Evolutionary conservation across 768 basidiomycete species (phyloP).

Genomic region (Rhizopogon rudus): DNA sequence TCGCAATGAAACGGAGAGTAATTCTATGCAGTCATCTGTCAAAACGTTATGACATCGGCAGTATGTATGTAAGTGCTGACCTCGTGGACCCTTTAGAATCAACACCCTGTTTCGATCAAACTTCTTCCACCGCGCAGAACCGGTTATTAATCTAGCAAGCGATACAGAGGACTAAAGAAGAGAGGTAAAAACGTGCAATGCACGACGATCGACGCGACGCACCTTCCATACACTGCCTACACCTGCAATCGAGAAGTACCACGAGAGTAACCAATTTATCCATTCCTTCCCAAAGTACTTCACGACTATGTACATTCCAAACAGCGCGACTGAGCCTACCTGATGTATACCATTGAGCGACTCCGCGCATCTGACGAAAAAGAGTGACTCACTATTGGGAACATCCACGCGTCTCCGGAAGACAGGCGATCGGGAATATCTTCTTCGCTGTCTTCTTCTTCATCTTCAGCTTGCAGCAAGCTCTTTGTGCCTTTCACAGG

Average conservation of each 20-base stretch:
- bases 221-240: slow-evolving; percentile 71
- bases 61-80: slow-evolving; percentile 23
- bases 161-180: slow-evolving; percentile 43
- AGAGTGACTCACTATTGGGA: slow-evolving; percentile 57
- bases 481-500: neutral
- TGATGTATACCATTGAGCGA: slow-evolving; percentile 19
- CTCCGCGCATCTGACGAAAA: neutral
- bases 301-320: slow-evolving; percentile 66
- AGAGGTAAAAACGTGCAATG: neutral
- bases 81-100: slow-evolving; percentile 40
- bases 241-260: slow-evolving; percentile 67
- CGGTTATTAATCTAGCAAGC: slow-evolving; percentile 43
- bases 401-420: slow-evolving; percentile 65
- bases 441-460: slow-evolving; percentile 57
- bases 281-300: slow-evolving; percentile 75
- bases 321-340: slow-evolving; percentile 66
- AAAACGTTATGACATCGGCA: slow-evolving; percentile 4
- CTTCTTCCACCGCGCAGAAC: slow-evolving; percentile 50
- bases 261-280: slow-evolving; percentile 77
- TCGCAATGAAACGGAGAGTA: slow-evolving; percentile 41
- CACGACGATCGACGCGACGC: slow-evolving; percentile 12
- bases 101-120: slow-evolving; percentile 44
- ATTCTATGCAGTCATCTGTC: slow-evolving; percentile 24
- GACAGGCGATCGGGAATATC: slow-evolving; percentile 57
- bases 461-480: slow-evolving; percentile 35